A percentile compares a stretch with the other conserved stretches of the same genome.
Evolutionary conservation across 345 rosid genomes (phyloP).

Genomic region (Populus pruinosa): DNA sequence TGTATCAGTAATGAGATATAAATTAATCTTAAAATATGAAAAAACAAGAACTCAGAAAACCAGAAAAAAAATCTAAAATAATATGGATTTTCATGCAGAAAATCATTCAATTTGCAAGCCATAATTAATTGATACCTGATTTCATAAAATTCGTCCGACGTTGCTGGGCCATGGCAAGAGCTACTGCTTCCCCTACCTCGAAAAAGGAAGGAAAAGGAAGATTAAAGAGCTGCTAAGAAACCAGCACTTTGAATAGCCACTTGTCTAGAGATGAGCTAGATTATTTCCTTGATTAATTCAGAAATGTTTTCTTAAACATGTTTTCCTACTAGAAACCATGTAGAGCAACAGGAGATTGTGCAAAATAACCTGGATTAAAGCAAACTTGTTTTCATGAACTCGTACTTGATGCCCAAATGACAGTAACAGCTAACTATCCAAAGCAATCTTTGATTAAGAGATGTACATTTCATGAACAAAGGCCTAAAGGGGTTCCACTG

Average conservation of each 20-base stretch:
- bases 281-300: not conserved
- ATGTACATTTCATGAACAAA: not conserved
- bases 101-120: not conserved
- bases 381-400: no score
- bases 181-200: slow-evolving; percentile 73
- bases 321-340: no score
- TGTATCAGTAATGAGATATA: not conserved
- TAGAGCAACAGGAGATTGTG: no score
- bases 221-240: slow-evolving; percentile 12
- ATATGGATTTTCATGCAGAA: not conserved
- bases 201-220: not conserved
- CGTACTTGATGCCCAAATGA: no score
- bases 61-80: not conserved
- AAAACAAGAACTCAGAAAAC: not conserved
- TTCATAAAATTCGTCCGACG: slow-evolving; percentile 43
- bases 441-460: not conserved
- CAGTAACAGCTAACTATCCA: no score
- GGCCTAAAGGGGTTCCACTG: not conserved
- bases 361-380: no score
- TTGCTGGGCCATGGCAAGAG: slow-evolving; percentile 68
- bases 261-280: not conserved
- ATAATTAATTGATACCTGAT: slow-evolving; percentile 27
- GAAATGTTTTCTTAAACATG: no score
- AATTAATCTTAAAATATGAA: not conserved
- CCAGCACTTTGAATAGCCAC: not conserved